Base-by-base conservation (phyloP, 441 rosid species). In the Populus hybrid region DNA sequence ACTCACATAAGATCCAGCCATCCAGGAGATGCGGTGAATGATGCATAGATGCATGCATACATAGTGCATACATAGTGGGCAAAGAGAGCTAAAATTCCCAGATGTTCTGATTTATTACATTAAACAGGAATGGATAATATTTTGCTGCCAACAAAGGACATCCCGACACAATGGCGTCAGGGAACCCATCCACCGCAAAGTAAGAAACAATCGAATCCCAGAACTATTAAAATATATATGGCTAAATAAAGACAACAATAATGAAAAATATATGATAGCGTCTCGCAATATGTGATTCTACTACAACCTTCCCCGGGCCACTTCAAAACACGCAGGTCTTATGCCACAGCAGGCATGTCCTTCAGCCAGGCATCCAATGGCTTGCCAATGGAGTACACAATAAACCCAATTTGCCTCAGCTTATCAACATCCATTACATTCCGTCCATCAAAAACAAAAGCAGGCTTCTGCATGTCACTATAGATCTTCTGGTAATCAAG, bases 271-370 rank as follows among this genome's bases (percentile, higher is more conserved):
- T 38, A 61, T 14, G 68, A 66, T 35, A 21, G 38, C 28, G 14
- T 42, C 68, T 32, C 10, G 23, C 59, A 59, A 46, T 16, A 35
- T 46, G 16, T 20, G 59, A 57, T 23, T 67, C 77, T 18, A 30
- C 69, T 14, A 21, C 42, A 32, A 69, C 42, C 57, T 5, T 67
- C 57, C 73, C 26, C 34, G 16, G 7, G 35, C 70, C 70, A 67
- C 77, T 74, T 59, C 28, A 30, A 38, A 8, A 46, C 28, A n/a
- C 16, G 24, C 20, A 61, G 5, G 5, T 5, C 1, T 65, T 87
- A 94, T 75, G 90, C 94, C 77, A 94, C 86, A 36, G 94, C 93
- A 72, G 98, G 98, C 97, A 94, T 83, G 90, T 94, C 98, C 89
- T 91, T 94, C 81, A 93, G 85, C 98, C 98, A 93, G 72, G 86